phyloP scores from a whole-genome alignment of 768 basidiomycete genomes.

The Agaricus subrufescens region DNA sequence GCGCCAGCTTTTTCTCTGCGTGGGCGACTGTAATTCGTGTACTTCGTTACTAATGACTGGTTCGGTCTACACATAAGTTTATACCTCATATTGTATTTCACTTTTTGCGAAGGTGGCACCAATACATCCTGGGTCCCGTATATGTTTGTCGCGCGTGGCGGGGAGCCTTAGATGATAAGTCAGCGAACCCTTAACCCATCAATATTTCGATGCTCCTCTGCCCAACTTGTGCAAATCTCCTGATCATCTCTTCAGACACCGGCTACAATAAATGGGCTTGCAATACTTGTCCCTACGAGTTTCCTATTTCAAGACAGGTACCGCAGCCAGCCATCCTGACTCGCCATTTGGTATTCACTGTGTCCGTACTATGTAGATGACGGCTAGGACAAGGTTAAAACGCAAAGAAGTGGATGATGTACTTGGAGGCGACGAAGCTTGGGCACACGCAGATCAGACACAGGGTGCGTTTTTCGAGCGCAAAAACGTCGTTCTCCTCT shows the following conservation, averaged over 20 bases:
- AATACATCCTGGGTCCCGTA: too few relatives aligned
- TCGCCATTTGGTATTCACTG: neutral
- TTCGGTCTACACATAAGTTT: too few relatives aligned
- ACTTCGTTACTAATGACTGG: constrained; percentile 4
- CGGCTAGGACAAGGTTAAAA: constrained; percentile 77
- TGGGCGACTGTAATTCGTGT: neutral
- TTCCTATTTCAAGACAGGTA: constrained; percentile 84
- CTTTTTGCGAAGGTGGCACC: too few relatives aligned
- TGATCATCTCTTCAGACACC: constrained; percentile 71
- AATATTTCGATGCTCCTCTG: constrained; percentile 75
- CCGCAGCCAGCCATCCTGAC: constrained; percentile 4
- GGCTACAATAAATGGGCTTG: constrained; percentile 92
- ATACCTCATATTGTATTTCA: too few relatives aligned
- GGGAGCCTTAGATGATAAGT: too few relatives aligned
- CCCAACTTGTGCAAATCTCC: constrained; percentile 87
- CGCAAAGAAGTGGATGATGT: constrained; percentile 52
- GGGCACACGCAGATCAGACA: constrained; percentile 60
- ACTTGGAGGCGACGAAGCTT: too few relatives aligned
- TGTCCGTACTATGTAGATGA: constrained; percentile 58
- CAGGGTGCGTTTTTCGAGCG: constrained; percentile 42
- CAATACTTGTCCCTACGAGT: constrained; percentile 93
- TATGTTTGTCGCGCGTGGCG: too few relatives aligned
- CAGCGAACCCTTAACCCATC: too few relatives aligned
- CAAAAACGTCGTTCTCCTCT: neutral
- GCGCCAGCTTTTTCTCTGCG: neutral